These are phyloP conservation scores for Nigrospora oryzae DNA, from an alignment of 2,329 filamentous ascomycete species.

Conservation along the genomic window DNA sequence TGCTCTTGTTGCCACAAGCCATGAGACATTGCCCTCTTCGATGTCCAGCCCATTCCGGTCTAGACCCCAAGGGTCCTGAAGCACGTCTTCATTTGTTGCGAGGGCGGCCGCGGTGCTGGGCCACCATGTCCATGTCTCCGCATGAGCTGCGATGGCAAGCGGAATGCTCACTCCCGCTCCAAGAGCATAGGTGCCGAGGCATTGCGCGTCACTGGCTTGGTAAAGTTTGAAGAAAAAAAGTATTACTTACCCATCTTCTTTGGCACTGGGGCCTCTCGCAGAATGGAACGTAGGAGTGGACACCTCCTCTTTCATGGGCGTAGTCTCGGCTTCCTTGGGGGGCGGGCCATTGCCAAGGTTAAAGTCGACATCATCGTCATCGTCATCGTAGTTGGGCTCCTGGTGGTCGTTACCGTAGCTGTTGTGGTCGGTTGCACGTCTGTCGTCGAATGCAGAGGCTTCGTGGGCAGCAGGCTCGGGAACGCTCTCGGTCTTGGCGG, in stretches of 20 bases:
- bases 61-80: constrained; percentile 9
- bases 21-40: background rate
- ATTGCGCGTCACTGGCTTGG: too few species aligned
- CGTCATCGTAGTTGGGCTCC: constrained; percentile 33
- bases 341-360: constrained; percentile 39
- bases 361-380: constrained; percentile 52
- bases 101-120: constrained; percentile 7
- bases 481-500: constrained; percentile 16
- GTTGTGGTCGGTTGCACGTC: constrained; percentile 17
- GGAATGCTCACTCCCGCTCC: too few species aligned
- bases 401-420: constrained; percentile 32
- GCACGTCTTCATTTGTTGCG: constrained; percentile 8
- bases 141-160: too few species aligned
- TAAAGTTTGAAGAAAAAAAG: constrained; percentile 8
- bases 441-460: constrained; percentile 17
- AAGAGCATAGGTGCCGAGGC: too few species aligned
- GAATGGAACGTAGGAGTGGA: constrained; percentile 20
- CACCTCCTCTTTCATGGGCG: constrained; percentile 23
- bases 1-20: constrained; percentile 1
- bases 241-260: constrained; percentile 82
- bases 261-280: constrained; percentile 58
- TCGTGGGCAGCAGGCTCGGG: constrained; percentile 19
- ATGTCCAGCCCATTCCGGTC: background rate
- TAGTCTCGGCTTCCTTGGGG: constrained; percentile 13
- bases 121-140: too few species aligned